A percentile compares a stretch with the other conserved stretches of the same genome.
Conservation (phyloP, 805 yeast genomes). For the Nakazawaea wickerhamii region DNA sequence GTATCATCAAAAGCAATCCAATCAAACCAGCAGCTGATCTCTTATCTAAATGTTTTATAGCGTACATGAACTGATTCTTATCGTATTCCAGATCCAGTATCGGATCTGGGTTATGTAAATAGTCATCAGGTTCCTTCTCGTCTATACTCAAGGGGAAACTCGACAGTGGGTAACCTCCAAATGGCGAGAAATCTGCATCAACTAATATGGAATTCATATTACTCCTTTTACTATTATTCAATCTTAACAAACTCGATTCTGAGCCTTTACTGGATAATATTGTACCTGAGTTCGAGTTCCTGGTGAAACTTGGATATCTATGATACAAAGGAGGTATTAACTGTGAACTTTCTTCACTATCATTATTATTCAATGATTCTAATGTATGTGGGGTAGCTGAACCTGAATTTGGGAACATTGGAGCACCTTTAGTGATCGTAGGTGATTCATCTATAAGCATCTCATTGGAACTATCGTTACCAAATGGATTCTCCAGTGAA, state of each 20-base stretch:
- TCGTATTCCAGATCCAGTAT: constrained; percentile 74
- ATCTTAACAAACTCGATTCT: constrained; percentile 15
- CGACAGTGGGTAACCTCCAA: constrained; percentile 86
- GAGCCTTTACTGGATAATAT: constrained; percentile 13
- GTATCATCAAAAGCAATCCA: constrained; percentile 45
- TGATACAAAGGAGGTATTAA: constrained; percentile 53
- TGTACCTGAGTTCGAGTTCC: constrained; percentile 35
- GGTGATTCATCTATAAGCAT: neutral
- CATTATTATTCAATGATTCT: neutral
- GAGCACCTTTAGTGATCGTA: neutral
- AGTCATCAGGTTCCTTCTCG: constrained; percentile 84
- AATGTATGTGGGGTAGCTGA: neutral
- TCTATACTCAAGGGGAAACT: constrained; percentile 77
- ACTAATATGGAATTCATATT: constrained; percentile 28
- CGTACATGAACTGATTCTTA: constrained; percentile 49
- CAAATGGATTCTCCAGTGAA: neutral
- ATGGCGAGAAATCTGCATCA: constrained; percentile 62
- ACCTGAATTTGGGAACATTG: neutral
- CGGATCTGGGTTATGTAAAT: constrained; percentile 84
- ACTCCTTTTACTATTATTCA: constrained; percentile 13
- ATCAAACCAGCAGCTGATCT: constrained; percentile 51
- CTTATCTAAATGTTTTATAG: constrained; percentile 52
- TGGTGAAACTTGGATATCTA: constrained; percentile 61
- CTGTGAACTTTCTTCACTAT: constrained; percentile 3
- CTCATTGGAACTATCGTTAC: neutral